Conservation (phyloP, 148 eudicot species). For the Beta vulgaris region DNA sequence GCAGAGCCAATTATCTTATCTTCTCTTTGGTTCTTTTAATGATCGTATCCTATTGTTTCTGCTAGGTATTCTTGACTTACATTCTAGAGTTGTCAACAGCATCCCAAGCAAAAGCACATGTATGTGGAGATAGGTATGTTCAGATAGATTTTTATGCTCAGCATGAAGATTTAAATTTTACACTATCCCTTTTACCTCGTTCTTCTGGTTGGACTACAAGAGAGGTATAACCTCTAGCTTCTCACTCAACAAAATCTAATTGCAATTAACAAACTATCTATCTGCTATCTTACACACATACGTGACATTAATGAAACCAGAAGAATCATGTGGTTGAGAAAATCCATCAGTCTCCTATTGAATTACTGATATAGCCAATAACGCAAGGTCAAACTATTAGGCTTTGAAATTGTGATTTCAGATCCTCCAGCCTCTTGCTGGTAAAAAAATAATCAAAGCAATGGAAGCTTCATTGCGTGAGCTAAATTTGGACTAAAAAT, state of each 20-base stretch:
- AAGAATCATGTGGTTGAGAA: constrained; percentile 77
- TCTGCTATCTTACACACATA: constrained; percentile 48
- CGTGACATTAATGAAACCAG: constrained; percentile 83
- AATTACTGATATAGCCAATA: constrained; percentile 60
- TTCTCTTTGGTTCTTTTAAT: neutral
- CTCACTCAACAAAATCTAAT: too few relatives aligned
- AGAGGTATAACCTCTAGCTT: neutral
- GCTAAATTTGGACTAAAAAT: constrained; percentile 63
- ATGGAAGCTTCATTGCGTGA: constrained; percentile 74
- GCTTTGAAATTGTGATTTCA: constrained; percentile 80
- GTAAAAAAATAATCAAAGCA: constrained; percentile 58
- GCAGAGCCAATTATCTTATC: too few relatives aligned
- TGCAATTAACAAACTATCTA: neutral
- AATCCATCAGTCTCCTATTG: constrained; percentile 72
- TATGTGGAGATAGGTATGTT: constrained; percentile 77
- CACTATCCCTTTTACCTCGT: neutral
- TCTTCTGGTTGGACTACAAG: neutral
- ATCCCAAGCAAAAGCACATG: constrained; percentile 96
- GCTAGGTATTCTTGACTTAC: constrained; percentile 80
- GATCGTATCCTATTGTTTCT: neutral
- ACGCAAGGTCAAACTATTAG: constrained; percentile 67
- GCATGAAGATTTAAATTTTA: neutral
- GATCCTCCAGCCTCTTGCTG: constrained; percentile 93
- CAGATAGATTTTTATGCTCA: neutral
- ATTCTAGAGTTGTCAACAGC: constrained; percentile 96